Evolutionary conservation across 225 moss, liverwort and hornwort species (phyloP), one percentile per base, ranked within the genome.

Genomic region (Rhytidiadelphus loreus): DNA sequence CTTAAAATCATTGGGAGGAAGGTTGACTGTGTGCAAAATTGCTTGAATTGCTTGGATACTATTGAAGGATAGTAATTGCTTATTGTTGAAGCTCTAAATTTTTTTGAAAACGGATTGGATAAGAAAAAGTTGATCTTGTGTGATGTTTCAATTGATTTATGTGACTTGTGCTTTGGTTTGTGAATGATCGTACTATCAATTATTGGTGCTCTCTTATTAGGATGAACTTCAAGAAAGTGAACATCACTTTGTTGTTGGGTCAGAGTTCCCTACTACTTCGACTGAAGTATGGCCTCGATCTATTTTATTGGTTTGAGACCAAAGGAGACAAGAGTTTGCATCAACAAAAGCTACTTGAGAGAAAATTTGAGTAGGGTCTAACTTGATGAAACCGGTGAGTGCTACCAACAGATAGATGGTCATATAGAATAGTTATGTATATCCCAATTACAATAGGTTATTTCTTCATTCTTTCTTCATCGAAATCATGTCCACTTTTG

Each of bases 231-330:
- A 16, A 43, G 9, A 48, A 25, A 71, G 43, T 43, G 3, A 16
- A 26, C 5, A 43, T 71, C 2, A 16, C 26, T 26, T 43, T 1
- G 3, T 26, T 41, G 2, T 39, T 1, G 4, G 7, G 5, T 39
- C 1, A 4, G 24, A 25, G 9, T 70, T 70, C 10, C 8, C 0
- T 0, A 0, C 2, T 70, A 0, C 2, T 70, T 41, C 0, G 3
- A 25, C 6, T 39, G 16, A 5, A 41, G 16, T 16, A 71, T 26
- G 16, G 16, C 9, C 0, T 73, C 1, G 0, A 28, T 46, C 4
- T 44, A 72, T 44, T 28, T 72, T 16, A 16, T 44, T 28, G 6
- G 16, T 43, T 44, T 1, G 18, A 19, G 46, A 19, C 2, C 16
- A 21, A 44, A 26, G 2, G 17, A 28, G 16, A 44, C 3, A 16